phyloP scores from a whole-genome alignment of 2,329 filamentous ascomycete species.

The Akanthomyces dipterigenus region DNA sequence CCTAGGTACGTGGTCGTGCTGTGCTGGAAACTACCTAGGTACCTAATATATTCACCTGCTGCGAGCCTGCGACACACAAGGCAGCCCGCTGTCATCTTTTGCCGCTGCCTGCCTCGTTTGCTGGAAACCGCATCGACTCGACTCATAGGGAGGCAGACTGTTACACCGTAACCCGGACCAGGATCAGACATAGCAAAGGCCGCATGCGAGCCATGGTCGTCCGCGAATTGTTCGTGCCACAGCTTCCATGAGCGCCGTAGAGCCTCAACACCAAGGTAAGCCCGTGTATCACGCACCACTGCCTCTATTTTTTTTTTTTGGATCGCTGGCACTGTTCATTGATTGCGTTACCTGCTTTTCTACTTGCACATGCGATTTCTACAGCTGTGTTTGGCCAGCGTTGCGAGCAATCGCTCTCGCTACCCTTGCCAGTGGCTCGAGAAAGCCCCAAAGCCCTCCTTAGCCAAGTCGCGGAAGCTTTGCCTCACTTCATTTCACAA shows the following conservation, averaged over 20 bases:
- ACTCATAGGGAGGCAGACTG: background rate
- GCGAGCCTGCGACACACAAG: background rate
- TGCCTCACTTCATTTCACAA: background rate
- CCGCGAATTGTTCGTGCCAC: background rate
- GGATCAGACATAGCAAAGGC: background rate
- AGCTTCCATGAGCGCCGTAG: conserved; percentile 8
- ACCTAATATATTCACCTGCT: background rate
- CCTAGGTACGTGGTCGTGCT: too few species aligned
- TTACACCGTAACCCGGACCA: background rate
- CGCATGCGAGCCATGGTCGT: conserved; percentile 7
- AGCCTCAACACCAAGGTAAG: conserved; percentile 8
- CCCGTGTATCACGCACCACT: background rate
- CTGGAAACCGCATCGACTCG: background rate
- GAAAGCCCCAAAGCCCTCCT: background rate
- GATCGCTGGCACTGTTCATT: background rate
- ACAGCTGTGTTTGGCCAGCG: background rate
- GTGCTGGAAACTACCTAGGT: too few species aligned
- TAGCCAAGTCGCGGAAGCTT: background rate
- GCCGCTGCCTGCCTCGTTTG: background rate
- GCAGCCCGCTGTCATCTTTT: background rate
- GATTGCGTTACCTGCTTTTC: background rate
- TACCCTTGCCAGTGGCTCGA: background rate
- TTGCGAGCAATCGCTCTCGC: background rate
- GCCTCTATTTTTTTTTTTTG: background rate
- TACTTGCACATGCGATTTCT: background rate